Evolutionary conservation across 2,329 filamentous ascomycete species (phyloP).

Genomic region (Fusarium pininemorale): DNA sequence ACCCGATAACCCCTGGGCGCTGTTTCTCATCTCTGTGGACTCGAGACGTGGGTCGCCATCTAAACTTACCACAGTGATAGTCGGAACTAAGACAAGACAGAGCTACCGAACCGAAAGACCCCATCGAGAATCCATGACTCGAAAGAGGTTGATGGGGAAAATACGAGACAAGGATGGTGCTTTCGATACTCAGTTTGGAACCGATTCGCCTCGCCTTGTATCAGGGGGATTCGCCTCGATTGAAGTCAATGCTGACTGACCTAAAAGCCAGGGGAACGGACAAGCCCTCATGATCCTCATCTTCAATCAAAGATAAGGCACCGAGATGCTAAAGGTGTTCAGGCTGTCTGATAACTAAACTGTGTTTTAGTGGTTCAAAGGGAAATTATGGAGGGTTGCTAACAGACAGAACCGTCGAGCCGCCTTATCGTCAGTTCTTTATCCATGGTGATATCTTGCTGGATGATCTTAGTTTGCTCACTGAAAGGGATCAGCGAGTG

Average conservation of each 20-base stretch:
- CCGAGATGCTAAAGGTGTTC: not conserved
- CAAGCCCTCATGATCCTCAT: not conserved
- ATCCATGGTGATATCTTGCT: not conserved
- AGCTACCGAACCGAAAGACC: not conserved
- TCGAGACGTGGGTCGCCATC: conserved; percentile 15
- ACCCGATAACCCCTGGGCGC: not conserved
- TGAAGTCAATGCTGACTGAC: not conserved
- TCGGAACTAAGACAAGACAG: conserved; percentile 2
- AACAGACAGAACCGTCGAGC: conserved; percentile 1
- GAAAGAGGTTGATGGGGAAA: not conserved
- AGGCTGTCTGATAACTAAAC: conserved; percentile 9
- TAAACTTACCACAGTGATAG: not conserved
- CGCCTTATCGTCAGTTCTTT: conserved; percentile 30
- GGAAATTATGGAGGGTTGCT: conserved; percentile 35
- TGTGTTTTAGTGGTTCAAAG: conserved; percentile 23
- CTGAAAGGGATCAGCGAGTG: not conserved
- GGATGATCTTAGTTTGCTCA: not conserved
- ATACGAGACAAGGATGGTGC: not conserved
- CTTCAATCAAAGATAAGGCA: conserved; percentile 32
- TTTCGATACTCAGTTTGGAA: conserved; percentile 3
- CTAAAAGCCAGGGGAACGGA: conserved; percentile 6
- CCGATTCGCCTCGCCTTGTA: not conserved
- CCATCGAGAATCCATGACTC: conserved; percentile 11
- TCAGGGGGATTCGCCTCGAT: not conserved
- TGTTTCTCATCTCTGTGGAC: conserved; percentile 13